Evolutionary conservation across 2,329 filamentous ascomycete genomes (phyloP).

Genomic region (Pochonia chlamydosporia): DNA sequence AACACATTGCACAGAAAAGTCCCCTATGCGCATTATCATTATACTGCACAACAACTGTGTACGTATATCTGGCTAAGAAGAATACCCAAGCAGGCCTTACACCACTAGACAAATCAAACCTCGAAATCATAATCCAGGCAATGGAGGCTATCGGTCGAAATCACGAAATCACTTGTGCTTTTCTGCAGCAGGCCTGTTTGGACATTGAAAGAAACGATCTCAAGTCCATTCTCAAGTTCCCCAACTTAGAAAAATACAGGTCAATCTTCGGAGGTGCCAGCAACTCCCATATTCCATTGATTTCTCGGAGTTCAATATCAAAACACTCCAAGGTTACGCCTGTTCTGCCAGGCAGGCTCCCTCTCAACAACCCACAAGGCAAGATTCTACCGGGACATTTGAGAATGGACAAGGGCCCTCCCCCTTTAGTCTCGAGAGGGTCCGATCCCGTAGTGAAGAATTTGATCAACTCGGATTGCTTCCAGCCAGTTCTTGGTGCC

Average conservation of each 20-base stretch:
- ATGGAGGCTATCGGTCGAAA: slow-evolving; percentile 71
- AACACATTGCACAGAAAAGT: slow-evolving; percentile 21
- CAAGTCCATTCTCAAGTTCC: slow-evolving; percentile 27
- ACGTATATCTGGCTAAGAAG: slow-evolving; percentile 70
- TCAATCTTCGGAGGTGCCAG: slow-evolving; percentile 19
- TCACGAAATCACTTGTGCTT: slow-evolving; percentile 74
- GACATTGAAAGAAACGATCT: slow-evolving; percentile 60
- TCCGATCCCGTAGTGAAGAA: not conserved
- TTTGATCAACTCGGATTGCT: slow-evolving; percentile 20
- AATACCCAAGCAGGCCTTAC: slow-evolving; percentile 54
- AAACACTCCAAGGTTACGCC: slow-evolving; percentile 33
- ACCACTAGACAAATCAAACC: slow-evolving; percentile 36
- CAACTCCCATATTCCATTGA: slow-evolving; percentile 38
- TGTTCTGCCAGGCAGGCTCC: slow-evolving; percentile 39
- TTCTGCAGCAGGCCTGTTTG: slow-evolving; percentile 78
- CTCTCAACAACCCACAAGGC: slow-evolving; percentile 24
- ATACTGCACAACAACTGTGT: slow-evolving; percentile 80
- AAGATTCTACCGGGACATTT: slow-evolving; percentile 2
- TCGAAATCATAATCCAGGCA: slow-evolving; percentile 72
- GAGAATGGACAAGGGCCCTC: slow-evolving; percentile 9
- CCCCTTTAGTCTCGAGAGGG: not conserved
- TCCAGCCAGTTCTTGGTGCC: slow-evolving; percentile 26
- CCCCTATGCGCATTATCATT: slow-evolving; percentile 62
- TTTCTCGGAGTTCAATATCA: slow-evolving; percentile 39
- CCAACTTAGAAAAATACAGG: slow-evolving; percentile 27